Percentiles rank a stretch among this genome's conserved stretches.
These are phyloP conservation scores for Penicillium brevicompactum DNA, from an alignment of 2,329 filamentous ascomycete species.

Conservation along the genomic window DNA sequence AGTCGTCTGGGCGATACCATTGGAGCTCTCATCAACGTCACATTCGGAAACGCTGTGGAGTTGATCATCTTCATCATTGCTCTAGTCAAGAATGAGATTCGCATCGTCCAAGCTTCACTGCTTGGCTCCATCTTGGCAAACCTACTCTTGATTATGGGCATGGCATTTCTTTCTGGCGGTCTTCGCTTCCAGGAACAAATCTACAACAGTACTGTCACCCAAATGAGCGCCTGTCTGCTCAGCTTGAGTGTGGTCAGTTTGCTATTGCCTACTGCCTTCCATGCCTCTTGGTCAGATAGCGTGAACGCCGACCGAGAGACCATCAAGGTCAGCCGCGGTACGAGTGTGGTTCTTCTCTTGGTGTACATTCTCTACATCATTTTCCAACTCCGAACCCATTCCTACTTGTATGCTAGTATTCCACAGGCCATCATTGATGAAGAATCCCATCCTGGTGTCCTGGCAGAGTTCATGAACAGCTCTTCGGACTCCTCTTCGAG, in stretches of 20 bases:
- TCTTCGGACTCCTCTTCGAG: slow-evolving; percentile 49
- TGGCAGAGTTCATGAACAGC: slow-evolving; percentile 75
- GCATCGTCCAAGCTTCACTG: slow-evolving; percentile 87
- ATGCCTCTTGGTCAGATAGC: slow-evolving; percentile 75
- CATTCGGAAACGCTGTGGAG: slow-evolving; percentile 78
- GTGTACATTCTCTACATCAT: slow-evolving; percentile 83
- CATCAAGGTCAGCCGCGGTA: slow-evolving; percentile 83
- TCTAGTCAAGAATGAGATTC: slow-evolving; percentile 78
- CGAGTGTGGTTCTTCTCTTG: slow-evolving; percentile 79
- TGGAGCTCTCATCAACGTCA: slow-evolving; percentile 73
- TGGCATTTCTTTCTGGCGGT: slow-evolving; percentile 86
- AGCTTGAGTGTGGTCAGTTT: slow-evolving; percentile 89
- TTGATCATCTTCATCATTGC: slow-evolving; percentile 79
- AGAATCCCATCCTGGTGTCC: slow-evolving; percentile 81
- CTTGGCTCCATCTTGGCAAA: slow-evolving; percentile 90
- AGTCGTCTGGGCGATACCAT: slow-evolving; percentile 71
- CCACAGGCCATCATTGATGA: slow-evolving; percentile 92
- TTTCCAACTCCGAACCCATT: slow-evolving; percentile 89
- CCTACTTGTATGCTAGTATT: slow-evolving; percentile 89
- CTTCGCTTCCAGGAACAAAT: slow-evolving; percentile 88
- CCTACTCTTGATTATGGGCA: slow-evolving; percentile 83
- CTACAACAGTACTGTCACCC: slow-evolving; percentile 92
- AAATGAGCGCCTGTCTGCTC: slow-evolving; percentile 92
- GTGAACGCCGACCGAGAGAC: slow-evolving; percentile 68
- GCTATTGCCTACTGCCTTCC: slow-evolving; percentile 86